phyloP scores from a whole-genome alignment of 169 alveolate genomes.

The Eimeria sp. region DNA sequence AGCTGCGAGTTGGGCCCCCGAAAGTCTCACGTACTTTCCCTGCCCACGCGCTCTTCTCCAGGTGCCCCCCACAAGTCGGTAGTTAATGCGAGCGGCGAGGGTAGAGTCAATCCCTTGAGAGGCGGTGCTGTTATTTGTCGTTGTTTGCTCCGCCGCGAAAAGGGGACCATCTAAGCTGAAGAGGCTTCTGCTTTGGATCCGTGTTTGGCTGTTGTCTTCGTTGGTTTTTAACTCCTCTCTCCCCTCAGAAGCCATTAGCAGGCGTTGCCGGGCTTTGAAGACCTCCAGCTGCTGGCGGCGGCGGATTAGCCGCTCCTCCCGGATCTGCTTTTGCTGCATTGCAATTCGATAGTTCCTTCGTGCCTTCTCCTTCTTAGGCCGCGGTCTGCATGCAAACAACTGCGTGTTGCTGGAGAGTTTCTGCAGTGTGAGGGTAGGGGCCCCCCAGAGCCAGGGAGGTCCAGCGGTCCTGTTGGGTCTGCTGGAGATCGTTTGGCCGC shows the following conservation, averaged over 20 bases:
- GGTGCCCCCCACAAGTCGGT: conserved; percentile 51
- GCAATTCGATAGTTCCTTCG: conserved; percentile 35
- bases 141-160: not conserved
- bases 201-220: not conserved
- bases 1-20: conserved; percentile 61
- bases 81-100: conserved; percentile 44
- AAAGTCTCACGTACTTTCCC: conserved; percentile 14
- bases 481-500: not conserved
- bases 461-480: not conserved
- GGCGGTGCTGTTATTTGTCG: not conserved
- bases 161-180: not conserved
- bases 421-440: not conserved
- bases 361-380: conserved; percentile 69
- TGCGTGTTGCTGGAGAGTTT: not conserved
- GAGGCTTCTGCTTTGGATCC: not conserved
- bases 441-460: not conserved
- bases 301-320: conserved; percentile 32
- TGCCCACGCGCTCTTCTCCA: conserved; percentile 49
- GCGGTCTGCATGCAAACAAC: conserved; percentile 46
- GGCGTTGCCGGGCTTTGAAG: conserved; percentile 14
- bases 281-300: conserved; percentile 71
- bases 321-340: conserved; percentile 20
- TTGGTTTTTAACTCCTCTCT: not conserved
- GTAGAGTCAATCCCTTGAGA: not conserved
- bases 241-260: not conserved